Base-by-base conservation (phyloP, 2,329 filamentous ascomycete genomes). In the Ceratocystiopsis sp. region DNA sequence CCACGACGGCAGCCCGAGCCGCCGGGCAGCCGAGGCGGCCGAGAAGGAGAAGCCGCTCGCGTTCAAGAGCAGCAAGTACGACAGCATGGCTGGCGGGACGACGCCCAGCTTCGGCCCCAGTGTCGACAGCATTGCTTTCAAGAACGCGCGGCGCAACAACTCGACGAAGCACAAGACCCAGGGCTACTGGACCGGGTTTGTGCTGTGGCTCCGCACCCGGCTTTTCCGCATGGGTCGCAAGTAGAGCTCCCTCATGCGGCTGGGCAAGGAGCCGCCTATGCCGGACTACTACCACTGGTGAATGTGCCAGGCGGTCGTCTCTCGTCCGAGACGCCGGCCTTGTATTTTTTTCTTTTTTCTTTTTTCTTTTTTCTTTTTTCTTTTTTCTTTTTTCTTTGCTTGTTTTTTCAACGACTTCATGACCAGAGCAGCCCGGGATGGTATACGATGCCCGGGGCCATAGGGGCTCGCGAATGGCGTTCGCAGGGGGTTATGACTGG, bases 171-270 rank as follows among this genome's bases (percentile, higher is more conserved):
- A 64, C 50, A 74, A 70, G 60, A 79, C 74, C 1, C 71, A 72
- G 47, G 65, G 69, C 48, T 67, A 73, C 35, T 80, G 75, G 74
- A 75, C 70, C 9, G 67, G 66, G 18, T 78, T 80, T 51, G 63
- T 79, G 41, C 62, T 80, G 44, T 80, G 75, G 75, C 55, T 80
- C 21, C 64, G 74, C 46, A 79, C 75, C n/a, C 64, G 67, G 46
- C 58, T 73, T 32, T 57, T 73, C 39, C 48, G 45, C 34, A 37
- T 52, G 37, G 45, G 47, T 18, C 45, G 41, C 19, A 48, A 42
- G 38, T 51, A 49, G 45, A 38, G 21, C n/a, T 17, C 14, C 29
- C 34, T 41, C 19, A 18, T 25, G 14, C 11, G 16, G 15, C 17
- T 13, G 8, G 25, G 15, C 18, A 21, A 32, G 18, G 21, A 38